Percentiles rank a stretch among this genome's conserved stretches.
phyloP scores from a whole-genome alignment of 228 moss, liverwort and hornwort species.

The Sphagnum fallax region DNA sequence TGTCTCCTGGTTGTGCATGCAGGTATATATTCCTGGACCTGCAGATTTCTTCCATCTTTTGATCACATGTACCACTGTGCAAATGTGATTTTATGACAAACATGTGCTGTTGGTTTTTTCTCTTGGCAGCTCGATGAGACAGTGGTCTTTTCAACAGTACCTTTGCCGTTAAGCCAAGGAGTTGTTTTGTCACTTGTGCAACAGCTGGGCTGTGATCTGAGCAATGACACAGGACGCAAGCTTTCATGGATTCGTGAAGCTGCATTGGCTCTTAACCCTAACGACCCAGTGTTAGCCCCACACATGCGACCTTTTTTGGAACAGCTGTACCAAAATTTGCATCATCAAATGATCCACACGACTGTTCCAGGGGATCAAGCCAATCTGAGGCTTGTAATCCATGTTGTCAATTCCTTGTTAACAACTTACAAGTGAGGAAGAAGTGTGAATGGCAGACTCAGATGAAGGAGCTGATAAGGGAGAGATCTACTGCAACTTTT shows the following conservation, averaged over 20 bases:
- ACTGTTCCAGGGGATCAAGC: slow-evolving; percentile 67
- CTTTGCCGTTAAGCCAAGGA: slow-evolving; percentile 88
- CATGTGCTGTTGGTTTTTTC: slow-evolving; percentile 2
- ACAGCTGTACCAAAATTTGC: slow-evolving; percentile 86
- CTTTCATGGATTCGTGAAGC: slow-evolving; percentile 92
- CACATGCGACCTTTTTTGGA: slow-evolving; percentile 95
- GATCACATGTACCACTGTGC: not conserved
- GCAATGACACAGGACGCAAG: slow-evolving; percentile 77
- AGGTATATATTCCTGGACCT: slow-evolving; percentile 33
- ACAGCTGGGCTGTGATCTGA: slow-evolving; percentile 89
- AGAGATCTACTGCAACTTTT: too few relatives aligned
- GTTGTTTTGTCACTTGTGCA: slow-evolving; percentile 88
- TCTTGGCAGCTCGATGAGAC: slow-evolving; percentile 63
- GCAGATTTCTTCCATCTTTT: not conserved
- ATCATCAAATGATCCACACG: slow-evolving; percentile 61
- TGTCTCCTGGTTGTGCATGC: slow-evolving; percentile 93
- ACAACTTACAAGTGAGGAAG: slow-evolving; percentile 73
- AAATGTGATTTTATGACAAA: not conserved
- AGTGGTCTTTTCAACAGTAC: slow-evolving; percentile 54
- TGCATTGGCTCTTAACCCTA: slow-evolving; percentile 80
- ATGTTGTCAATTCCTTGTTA: slow-evolving; percentile 92
- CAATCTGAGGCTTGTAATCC: slow-evolving; percentile 76
- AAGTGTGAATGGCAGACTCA: too few relatives aligned
- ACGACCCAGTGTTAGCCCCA: slow-evolving; percentile 88
- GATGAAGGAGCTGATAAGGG: too few relatives aligned